Evolutionary conservation across 1,284 basidiomycete species (phyloP).

Genomic region (Leccinum pachyderme): DNA sequence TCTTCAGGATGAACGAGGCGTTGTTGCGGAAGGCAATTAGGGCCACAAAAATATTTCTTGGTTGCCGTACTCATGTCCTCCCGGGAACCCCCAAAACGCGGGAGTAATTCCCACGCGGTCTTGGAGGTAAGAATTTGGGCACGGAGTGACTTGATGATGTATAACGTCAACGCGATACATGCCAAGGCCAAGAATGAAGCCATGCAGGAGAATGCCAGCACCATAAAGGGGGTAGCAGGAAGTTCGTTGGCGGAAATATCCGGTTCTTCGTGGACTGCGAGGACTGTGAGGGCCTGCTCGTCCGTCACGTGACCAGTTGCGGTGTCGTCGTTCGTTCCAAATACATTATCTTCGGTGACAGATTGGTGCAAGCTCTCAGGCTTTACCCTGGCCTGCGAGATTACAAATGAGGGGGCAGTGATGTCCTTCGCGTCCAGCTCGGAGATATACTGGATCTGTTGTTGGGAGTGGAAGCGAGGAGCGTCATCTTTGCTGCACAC

Average conservation of each 20-base stretch:
- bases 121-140: constrained; percentile 31
- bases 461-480: constrained; percentile 14
- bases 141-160: constrained; percentile 34
- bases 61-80: background rate
- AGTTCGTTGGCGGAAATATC: background rate
- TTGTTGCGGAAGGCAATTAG: constrained; percentile 2
- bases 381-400: background rate
- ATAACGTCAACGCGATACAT: constrained; percentile 37
- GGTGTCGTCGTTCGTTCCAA: background rate
- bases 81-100: constrained; percentile 30
- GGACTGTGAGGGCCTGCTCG: background rate
- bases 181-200: constrained; percentile 38
- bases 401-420: constrained; percentile 9
- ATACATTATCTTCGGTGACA: background rate
- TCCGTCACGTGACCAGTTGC: background rate
- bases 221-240: constrained; percentile 22
- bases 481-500: constrained; percentile 18
- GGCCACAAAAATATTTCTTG: constrained; percentile 1
- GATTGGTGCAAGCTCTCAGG: background rate
- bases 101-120: constrained; percentile 36
- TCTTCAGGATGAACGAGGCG: constrained; percentile 5
- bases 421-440: constrained; percentile 2
- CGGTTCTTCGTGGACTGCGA: background rate
- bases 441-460: constrained; percentile 11
- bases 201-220: constrained; percentile 38